Conservation (phyloP, 1,139 yeast species). For the Blastobotrys apis region DNA sequence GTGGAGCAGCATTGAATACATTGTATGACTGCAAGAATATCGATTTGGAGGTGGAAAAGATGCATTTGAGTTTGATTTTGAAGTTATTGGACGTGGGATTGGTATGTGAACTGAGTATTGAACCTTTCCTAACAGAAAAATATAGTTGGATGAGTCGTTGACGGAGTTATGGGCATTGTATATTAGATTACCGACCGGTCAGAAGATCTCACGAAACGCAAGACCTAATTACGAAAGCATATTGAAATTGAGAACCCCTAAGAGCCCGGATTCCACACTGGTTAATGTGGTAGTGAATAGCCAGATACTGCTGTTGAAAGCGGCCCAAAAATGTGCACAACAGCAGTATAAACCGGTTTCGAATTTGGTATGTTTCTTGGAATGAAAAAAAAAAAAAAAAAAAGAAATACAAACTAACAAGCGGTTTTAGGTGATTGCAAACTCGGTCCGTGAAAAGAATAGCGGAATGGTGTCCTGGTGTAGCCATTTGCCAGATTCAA, state of each 20-base stretch:
- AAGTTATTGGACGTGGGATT: constrained; percentile 21
- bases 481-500: constrained; percentile 9
- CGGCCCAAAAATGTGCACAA: constrained; percentile 16
- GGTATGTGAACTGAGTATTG: constrained; percentile 11
- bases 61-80: constrained; percentile 21
- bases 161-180: constrained; percentile 17
- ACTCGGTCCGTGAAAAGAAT: constrained; percentile 9
- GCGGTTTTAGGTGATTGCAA: constrained; percentile 12
- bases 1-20: constrained; percentile 15
- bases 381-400: background rate
- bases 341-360: constrained; percentile 17
- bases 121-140: background rate
- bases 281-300: constrained; percentile 18
- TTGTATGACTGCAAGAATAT: constrained; percentile 13
- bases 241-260: constrained; percentile 5
- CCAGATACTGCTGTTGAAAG: constrained; percentile 20
- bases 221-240: constrained; percentile 11
- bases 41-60: constrained; percentile 19
- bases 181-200: constrained; percentile 10
- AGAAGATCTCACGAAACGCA: background rate
- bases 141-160: constrained; percentile 17
- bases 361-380: constrained; percentile 15
- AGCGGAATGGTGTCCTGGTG: constrained; percentile 20
- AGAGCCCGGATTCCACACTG: background rate
- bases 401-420: background rate